Evolutionary conservation across 1,284 basidiomycete species (phyloP), one percentile per base, ranked within the genome.

Genomic region (Earliella scabrosa): DNA sequence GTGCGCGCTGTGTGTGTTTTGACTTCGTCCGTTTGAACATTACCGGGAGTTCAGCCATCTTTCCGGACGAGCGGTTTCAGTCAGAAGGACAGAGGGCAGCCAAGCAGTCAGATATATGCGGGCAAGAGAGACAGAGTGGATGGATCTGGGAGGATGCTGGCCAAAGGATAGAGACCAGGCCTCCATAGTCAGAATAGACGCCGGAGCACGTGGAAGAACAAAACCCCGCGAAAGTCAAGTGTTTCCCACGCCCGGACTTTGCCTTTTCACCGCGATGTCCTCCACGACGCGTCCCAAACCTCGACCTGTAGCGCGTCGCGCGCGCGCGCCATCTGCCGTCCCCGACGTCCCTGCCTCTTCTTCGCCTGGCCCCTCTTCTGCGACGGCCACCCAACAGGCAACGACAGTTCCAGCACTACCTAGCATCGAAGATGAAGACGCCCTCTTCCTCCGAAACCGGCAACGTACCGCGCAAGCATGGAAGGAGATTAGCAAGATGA

Each of bases 401-500:
- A 58, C 66, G n/a, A 43, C 52, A 6, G n/a, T n/a, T n/a, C 27
- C 43, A 2, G 21, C 49, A 29, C 52, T 34, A 29, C 49, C 35
- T 45, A 58, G 44, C 21, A 51, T 54, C n/a, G 68, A 78, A 16
- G 83, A 88, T 51, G 82, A 82, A 52, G 87, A 91, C 67, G 82
- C 80, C 13, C 74, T 82, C 66, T 91, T 91, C 63, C 79, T 88
- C 61, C 78, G 80, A 45, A 90, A 89, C 64, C 74, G 72, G 35
- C 77, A 78, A 55, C 76, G 83, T 50, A 81, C 81, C 2, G 68
- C 75, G 8, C 73, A 79, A 46, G 73, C 75, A 3, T 90, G 87
- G 88, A 81, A 75, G 65, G 77, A 77, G 52, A 67, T 90, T 41
- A 78, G 82, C 29, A 72, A 81, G 63, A 69, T 78, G 10, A 77